phyloP scores from a whole-genome alignment of 2,329 filamentous ascomycete species.

The Pezicula carpinea region DNA sequence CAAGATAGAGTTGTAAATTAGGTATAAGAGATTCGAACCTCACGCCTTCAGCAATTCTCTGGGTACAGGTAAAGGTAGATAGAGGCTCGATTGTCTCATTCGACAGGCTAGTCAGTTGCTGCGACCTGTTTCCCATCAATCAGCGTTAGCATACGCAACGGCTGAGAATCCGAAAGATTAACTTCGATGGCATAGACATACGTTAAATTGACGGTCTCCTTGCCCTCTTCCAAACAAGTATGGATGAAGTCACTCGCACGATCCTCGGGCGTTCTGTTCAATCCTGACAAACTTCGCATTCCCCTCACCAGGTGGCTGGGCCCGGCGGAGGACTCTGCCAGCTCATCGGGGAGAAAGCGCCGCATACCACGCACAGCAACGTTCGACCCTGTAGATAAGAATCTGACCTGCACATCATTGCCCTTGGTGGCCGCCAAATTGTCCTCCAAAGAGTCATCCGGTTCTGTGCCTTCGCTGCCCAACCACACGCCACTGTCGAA shows the following conservation, averaged over 20 bases:
- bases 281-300: no score
- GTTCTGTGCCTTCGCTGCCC: conserved; percentile 51
- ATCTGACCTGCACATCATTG: no score
- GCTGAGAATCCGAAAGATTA: no score
- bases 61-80: conserved; percentile 46
- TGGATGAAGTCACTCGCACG: conserved; percentile 43
- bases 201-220: conserved; percentile 58
- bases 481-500: conserved; percentile 68
- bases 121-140: conserved; percentile 12
- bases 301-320: background rate
- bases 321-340: background rate
- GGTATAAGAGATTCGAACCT: conserved; percentile 54
- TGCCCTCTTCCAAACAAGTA: conserved; percentile 51
- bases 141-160: no score
- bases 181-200: conserved; percentile 34
- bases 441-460: conserved; percentile 31
- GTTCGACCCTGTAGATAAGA: no score
- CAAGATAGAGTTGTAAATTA: conserved; percentile 56
- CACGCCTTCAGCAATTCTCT: conserved; percentile 16
- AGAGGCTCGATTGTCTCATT: conserved; percentile 54
- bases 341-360: background rate
- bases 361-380: no score
- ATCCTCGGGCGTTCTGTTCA: conserved; percentile 31
- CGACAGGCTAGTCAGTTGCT: conserved; percentile 44
- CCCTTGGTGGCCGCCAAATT: no score